These are phyloP conservation scores for Didymella arachidicola DNA, from an alignment of 2,329 filamentous ascomycete genomes.

Conservation along the genomic window DNA sequence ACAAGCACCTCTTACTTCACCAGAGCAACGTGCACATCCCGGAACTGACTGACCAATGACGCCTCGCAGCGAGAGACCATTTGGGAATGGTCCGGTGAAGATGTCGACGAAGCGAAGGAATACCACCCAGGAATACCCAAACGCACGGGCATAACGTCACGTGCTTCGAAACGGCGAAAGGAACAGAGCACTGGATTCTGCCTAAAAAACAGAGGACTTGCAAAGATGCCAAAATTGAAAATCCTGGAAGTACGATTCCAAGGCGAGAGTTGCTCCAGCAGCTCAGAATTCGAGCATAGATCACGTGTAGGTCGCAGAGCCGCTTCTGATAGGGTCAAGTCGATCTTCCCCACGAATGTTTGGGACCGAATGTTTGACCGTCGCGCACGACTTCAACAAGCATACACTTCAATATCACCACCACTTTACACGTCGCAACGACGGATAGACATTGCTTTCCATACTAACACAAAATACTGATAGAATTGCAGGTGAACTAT, in stretches of 20 bases:
- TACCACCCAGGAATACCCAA: not conserved
- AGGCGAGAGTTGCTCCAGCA: not conserved
- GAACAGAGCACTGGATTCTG: not conserved
- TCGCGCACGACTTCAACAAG: slow-evolving; percentile 38
- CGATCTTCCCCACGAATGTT: slow-evolving; percentile 24
- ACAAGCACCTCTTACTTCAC: not conserved
- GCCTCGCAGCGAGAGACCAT: not conserved
- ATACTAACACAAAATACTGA: slow-evolving; percentile 36
- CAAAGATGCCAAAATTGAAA: not conserved
- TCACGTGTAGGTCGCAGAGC: slow-evolving; percentile 17
- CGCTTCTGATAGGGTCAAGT: not conserved
- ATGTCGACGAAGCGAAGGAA: not conserved
- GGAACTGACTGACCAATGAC: not conserved
- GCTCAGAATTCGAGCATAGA: not conserved
- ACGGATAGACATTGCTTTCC: slow-evolving; percentile 33
- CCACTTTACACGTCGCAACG: slow-evolving; percentile 29
- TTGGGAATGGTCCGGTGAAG: not conserved
- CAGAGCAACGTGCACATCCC: not conserved
- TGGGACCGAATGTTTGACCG: slow-evolving; percentile 30
- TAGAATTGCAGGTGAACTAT: slow-evolving; percentile 30
- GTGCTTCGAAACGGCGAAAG: not conserved
- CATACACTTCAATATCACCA: slow-evolving; percentile 30
- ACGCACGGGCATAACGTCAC: not conserved
- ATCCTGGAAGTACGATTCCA: not conserved
- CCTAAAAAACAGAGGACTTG: not conserved